Conservation (phyloP, 176 grass and related monocot species). For the Oryza glumipatula region DNA sequence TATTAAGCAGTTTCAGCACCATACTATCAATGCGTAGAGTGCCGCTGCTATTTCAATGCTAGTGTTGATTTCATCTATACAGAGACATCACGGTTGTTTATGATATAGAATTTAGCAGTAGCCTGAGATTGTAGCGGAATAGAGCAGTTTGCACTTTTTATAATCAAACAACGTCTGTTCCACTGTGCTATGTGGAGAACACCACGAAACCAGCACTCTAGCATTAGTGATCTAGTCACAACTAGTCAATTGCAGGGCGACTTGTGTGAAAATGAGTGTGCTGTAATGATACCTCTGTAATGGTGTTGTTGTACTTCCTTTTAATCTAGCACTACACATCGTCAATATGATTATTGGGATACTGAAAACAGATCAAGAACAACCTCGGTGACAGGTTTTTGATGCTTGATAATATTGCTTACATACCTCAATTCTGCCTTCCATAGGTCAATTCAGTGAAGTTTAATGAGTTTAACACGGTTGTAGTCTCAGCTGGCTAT, state of each 20-base stretch:
- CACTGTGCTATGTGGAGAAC: not conserved
- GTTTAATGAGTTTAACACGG: constrained; percentile 83
- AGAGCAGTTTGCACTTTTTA: not conserved
- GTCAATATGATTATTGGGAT: not conserved
- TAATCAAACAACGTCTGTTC: not conserved
- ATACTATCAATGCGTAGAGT: not conserved
- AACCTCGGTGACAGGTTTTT: not conserved
- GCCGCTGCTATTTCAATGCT: not conserved
- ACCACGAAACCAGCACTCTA: not conserved
- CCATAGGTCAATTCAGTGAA: constrained; percentile 87
- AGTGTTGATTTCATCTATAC: not conserved
- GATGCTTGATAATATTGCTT: constrained; percentile 13
- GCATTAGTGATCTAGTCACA: not conserved
- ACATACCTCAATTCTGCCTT: constrained; percentile 23
- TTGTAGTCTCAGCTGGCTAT: constrained; percentile 92
- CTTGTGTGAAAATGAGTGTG: not conserved
- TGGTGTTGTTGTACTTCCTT: constrained; percentile 10
- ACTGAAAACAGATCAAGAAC: not conserved
- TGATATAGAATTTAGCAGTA: not conserved
- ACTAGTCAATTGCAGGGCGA: not conserved
- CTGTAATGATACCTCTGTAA: constrained; percentile 1
- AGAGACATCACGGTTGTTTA: not conserved
- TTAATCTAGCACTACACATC: not conserved
- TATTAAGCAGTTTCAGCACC: not conserved
- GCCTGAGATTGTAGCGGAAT: not conserved